Conservation (phyloP, 306 rosid genomes). For the Casuarina cunninghamiana region DNA sequence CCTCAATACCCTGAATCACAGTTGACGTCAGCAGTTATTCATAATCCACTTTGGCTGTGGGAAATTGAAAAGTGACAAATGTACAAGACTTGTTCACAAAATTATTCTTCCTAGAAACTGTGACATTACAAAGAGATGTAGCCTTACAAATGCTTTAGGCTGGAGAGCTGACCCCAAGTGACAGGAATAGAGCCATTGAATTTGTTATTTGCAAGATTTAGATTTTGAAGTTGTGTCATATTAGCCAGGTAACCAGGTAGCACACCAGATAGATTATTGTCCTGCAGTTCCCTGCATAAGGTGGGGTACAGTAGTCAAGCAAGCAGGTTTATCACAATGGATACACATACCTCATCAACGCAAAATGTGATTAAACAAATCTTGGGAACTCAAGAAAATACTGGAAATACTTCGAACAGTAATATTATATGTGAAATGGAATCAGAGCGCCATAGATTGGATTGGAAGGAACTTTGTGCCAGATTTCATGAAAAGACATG, state of each 20-base stretch:
- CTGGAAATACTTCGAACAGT: background rate
- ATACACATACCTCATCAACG: background rate
- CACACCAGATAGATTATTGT: slow-evolving; percentile 64
- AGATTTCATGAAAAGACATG: background rate
- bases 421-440: slow-evolving; percentile 1
- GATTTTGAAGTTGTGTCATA: slow-evolving; percentile 67
- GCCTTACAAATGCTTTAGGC: slow-evolving; percentile 77
- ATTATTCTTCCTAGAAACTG: background rate
- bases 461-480: background rate
- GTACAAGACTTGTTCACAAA: background rate
- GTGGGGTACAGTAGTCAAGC: slow-evolving; percentile 3
- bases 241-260: slow-evolving; percentile 77
- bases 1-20: slow-evolving; percentile 46
- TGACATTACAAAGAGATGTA: slow-evolving; percentile 4
- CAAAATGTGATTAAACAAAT: background rate
- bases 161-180: slow-evolving; percentile 66
- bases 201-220: slow-evolving; percentile 73
- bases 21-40: slow-evolving; percentile 10
- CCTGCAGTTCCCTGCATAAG: slow-evolving; percentile 73
- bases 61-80: background rate
- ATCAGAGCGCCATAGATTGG: background rate
- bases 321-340: slow-evolving; percentile 8
- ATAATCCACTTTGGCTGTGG: background rate
- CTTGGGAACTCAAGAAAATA: background rate
- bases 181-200: slow-evolving; percentile 67